phyloP scores from a whole-genome alignment of 2,329 filamentous ascomycete species.

The Plenodomus biglobosus region DNA sequence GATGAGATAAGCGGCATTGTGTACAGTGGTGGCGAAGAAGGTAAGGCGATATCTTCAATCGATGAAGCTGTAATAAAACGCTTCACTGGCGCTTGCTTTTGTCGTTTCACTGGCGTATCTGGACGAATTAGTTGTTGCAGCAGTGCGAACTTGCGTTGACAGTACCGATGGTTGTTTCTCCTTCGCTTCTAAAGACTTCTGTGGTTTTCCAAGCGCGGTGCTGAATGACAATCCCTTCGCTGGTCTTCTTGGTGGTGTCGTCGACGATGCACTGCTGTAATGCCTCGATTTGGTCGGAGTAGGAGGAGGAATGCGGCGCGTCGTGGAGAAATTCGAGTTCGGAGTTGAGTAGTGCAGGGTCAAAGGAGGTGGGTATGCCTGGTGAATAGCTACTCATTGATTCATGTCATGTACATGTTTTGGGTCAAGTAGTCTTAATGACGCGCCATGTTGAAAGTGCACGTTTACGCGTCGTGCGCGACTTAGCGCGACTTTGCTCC shows the following conservation, averaged over 20 bases:
- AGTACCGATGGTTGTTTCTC: slow-evolving; percentile 44
- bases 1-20: slow-evolving; percentile 65
- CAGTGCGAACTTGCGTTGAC: slow-evolving; percentile 2
- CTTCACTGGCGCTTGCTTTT: slow-evolving; percentile 10
- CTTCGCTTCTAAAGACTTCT: slow-evolving; percentile 55
- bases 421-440: slow-evolving; percentile 1
- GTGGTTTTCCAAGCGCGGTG: slow-evolving; percentile 52
- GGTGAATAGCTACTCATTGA: slow-evolving; percentile 35
- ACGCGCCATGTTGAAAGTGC: neutral
- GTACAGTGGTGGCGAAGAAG: slow-evolving; percentile 53
- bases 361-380: slow-evolving; percentile 52
- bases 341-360: slow-evolving; percentile 54
- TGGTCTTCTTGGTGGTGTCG: slow-evolving; percentile 46
- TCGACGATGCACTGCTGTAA: slow-evolving; percentile 48
- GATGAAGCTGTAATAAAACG: slow-evolving; percentile 14
- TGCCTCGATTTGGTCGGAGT: slow-evolving; percentile 54
- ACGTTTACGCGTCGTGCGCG: neutral
- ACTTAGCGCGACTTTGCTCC: neutral
- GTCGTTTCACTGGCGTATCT: slow-evolving; percentile 40
- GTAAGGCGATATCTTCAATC: slow-evolving; percentile 13
- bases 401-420: slow-evolving; percentile 2
- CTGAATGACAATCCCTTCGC: slow-evolving; percentile 53
- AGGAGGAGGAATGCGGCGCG: slow-evolving; percentile 25
- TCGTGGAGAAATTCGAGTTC: slow-evolving; percentile 38
- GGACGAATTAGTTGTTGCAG: slow-evolving; percentile 19